A percentile compares a stretch with the other conserved stretches of the same genome.
Conservation (phyloP, 306 rosid species). For the Gynostemma pentaphyllum region DNA sequence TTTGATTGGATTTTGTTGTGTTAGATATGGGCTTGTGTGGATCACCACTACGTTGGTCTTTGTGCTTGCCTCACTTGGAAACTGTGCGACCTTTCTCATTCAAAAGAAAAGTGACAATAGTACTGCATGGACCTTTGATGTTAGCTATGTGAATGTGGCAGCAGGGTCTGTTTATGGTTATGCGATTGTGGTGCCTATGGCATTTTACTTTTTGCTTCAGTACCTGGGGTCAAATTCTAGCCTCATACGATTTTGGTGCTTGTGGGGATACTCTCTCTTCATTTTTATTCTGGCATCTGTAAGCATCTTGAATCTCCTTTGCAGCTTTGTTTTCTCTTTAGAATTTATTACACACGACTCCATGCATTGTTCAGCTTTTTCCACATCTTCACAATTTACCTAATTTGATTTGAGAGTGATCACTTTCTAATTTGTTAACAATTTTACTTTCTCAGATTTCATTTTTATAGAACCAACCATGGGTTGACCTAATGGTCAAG, state of each 20-base stretch:
- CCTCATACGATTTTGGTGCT: conserved; percentile 80
- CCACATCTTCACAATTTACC: background rate
- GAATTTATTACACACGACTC: background rate
- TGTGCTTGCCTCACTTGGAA: conserved; percentile 82
- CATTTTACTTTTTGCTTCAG: conserved; percentile 73
- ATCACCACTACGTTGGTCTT: conserved; percentile 87
- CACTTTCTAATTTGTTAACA: background rate
- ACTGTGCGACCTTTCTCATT: conserved; percentile 88
- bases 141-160: conserved; percentile 65
- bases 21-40: conserved; percentile 77
- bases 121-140: conserved; percentile 73
- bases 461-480: background rate
- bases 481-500: too few species aligned
- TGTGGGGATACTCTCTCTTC: conserved; percentile 99
- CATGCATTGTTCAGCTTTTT: background rate
- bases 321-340: background rate
- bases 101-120: conserved; percentile 33
- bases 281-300: conserved; percentile 72
- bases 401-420: background rate
- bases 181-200: conserved; percentile 68
- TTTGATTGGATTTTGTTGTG: conserved; percentile 10
- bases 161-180: conserved; percentile 80
- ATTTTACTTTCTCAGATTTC: background rate
- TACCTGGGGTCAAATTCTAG: conserved; percentile 70
- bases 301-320: conserved; percentile 30